Conservation (phyloP, 306 rosid genomes). For the Quillaja saponaria region DNA sequence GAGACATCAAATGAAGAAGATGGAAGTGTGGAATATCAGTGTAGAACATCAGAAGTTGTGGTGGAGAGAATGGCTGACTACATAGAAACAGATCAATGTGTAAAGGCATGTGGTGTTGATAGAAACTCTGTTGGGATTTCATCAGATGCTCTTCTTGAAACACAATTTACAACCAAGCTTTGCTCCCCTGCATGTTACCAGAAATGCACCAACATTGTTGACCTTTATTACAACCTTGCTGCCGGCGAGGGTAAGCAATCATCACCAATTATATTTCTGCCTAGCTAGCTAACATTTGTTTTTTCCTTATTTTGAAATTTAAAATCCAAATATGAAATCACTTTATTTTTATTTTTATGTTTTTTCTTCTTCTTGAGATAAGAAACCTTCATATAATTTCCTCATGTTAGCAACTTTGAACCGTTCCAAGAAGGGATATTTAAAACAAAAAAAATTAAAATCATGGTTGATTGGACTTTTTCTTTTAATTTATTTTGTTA, state of each 20-base stretch:
- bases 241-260: constrained; percentile 62
- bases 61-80: constrained; percentile 65
- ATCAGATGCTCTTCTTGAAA: constrained; percentile 76
- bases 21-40: constrained; percentile 54
- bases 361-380: constrained; percentile 20
- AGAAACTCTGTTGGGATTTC: constrained; percentile 72
- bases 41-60: constrained; percentile 75
- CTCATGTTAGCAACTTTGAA: too few species aligned
- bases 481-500: too few species aligned
- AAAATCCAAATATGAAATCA: not conserved
- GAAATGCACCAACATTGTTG: constrained; percentile 71
- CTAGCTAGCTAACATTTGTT: too few species aligned
- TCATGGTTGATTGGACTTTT: too few species aligned
- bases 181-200: constrained; percentile 70
- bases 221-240: constrained; percentile 76
- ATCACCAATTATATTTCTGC: too few species aligned
- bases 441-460: too few species aligned
- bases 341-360: not conserved
- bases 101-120: constrained; percentile 71
- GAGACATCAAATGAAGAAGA: constrained; percentile 50
- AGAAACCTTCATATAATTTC: too few species aligned
- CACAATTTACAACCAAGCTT: constrained; percentile 64
- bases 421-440: too few species aligned
- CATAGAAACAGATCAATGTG: constrained; percentile 69
- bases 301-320: too few species aligned